Base-by-base conservation (phyloP, 768 basidiomycete genomes). In the Cystobasidiopsis lactophilus region DNA sequence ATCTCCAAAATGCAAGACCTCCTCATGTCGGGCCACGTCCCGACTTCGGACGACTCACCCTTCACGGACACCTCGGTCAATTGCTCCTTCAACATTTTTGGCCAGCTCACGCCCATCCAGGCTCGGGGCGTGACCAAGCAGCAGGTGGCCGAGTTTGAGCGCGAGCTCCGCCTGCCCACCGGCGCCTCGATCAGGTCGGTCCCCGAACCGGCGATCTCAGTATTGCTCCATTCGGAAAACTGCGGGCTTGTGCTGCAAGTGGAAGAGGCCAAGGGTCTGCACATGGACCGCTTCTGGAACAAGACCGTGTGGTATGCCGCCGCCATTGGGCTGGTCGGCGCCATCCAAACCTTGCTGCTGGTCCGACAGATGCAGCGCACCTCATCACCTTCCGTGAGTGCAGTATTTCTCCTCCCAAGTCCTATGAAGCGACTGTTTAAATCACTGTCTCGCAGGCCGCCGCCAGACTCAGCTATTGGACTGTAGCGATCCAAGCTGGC, bases 71-170 rank as follows among this genome's bases (percentile, higher is more conserved):
- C 13, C 38, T 40, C 40, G 0, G 38, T 59, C 1, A 37, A 48
- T 21, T 63, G 62, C 44, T 52, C 55, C 21, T 63, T 63, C 40
- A 27, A 53, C 5, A 30, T 63, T 50, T 61, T 56, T 40, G 62
- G 59, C 18, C 44, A 58, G 1, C 56, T 63, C 9, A 2, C 23
- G 4, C 51, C 58, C 3, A 48, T 61, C 2, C 60, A 60, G 2
- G n/a, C n/a, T n/a, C n/a, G n/a, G n/a, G 2, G 27, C 1, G 52
- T 37, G 40, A 41, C 57, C 1, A 44, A 35, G 1, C 39, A 45
- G 1, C 37, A 50, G n/a, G 55, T 60, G 38, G 18, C 40, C 3
- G 59, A 61, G 31, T 58, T 40, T 31, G 61, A 63, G 40, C 3
- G 44, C 10, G 53, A 59, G 13, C 51, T 59, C 16, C 56, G 56